Evolutionary conservation across 352 stramenopile genomes (phyloP), one percentile per base, ranked within the genome.

Genomic region (Hyaloperonospora brassicae): DNA sequence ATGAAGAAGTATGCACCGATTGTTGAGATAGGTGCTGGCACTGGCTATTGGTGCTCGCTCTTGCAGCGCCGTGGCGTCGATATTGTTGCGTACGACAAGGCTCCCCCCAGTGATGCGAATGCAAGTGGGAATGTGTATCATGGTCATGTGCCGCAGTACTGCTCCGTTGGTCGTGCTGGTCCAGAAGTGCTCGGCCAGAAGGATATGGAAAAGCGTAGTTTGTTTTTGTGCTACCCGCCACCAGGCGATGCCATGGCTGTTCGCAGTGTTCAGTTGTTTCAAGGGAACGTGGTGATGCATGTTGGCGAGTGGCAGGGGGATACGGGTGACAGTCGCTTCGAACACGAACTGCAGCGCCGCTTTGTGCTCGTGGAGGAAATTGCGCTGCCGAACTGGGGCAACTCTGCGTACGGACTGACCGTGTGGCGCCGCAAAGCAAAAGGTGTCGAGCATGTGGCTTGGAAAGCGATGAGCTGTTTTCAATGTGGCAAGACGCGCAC

Each of bases 1-100:
- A 59, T 88, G 24, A 59, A 65, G 1, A 68, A 79, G 47, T 68
- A 84, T 49, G 66, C 72, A 2, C 77, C 79, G 43, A 72, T 97
- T 47, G 72, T 95, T 10, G 87, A 97, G 60, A 80, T 96, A 35
- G 89, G 89, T 4, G 89, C 89, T 12, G 89, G 89, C 44, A 95
- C 84, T 5, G 89, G 87, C 6, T 96, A 95, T 59, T 97, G 89
- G 89, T 86, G 72, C 41, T 76, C 73, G 34, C 55, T 90, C 13
- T 55, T 97, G 38, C 78, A 87, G 36, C 60, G 64, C 22, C 57
- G 66, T 30, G 66, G 73, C 25, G 79, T 91, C 10, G 85, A 95
- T 69, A 70, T 95, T 47, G 70, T 87, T 44, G 73, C 76, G 13
- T 86, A 77, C 61, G 79, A 87, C 47, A 76, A 77, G 34, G 72